Evolutionary conservation across 495 filamentous ascomycete genomes (phyloP).

Genomic region (Bathelium albidoporum): DNA sequence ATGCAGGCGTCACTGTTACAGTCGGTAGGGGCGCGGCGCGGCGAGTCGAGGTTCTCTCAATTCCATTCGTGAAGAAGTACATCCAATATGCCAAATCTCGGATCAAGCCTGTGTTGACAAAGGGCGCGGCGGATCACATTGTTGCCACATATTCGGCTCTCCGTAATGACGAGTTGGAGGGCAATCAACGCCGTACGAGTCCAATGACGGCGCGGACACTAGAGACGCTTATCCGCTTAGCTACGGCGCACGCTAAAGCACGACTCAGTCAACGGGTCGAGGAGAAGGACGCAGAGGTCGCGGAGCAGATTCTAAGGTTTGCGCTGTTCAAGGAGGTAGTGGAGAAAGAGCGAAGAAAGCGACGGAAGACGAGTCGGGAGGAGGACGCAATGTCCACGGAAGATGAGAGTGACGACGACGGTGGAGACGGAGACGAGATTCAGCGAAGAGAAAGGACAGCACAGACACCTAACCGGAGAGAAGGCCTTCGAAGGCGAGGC

Average conservation of each 20-base stretch:
- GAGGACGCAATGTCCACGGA: constrained; percentile 30
- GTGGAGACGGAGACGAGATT: constrained; percentile 41
- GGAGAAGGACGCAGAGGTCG: constrained; percentile 75
- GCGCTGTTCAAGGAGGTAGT: constrained; percentile 97
- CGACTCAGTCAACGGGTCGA: constrained; percentile 88
- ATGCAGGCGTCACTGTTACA: constrained; percentile 75
- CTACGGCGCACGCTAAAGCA: constrained; percentile 92
- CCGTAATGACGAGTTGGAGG: constrained; percentile 90
- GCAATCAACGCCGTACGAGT: constrained; percentile 83
- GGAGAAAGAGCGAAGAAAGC: constrained; percentile 73
- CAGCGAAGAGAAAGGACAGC: not conserved
- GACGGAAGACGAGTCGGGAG: constrained; percentile 40
- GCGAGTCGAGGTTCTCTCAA: constrained; percentile 83
- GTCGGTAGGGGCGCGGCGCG: constrained; percentile 61
- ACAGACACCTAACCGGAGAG: constrained; percentile 4
- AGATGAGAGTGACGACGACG: constrained; percentile 31
- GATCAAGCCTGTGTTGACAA: constrained; percentile 83
- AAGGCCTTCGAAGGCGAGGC: constrained; percentile 1
- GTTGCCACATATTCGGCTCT: constrained; percentile 86
- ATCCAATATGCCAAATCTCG: constrained; percentile 95
- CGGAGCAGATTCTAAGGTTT: constrained; percentile 85
- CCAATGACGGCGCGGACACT: constrained; percentile 96
- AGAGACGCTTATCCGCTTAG: constrained; percentile 92
- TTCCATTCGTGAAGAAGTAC: constrained; percentile 99
- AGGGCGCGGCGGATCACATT: constrained; percentile 87